These are phyloP conservation scores for Agastache rugosa DNA, from an alignment of 257 asterid species.

Conservation along the genomic window DNA sequence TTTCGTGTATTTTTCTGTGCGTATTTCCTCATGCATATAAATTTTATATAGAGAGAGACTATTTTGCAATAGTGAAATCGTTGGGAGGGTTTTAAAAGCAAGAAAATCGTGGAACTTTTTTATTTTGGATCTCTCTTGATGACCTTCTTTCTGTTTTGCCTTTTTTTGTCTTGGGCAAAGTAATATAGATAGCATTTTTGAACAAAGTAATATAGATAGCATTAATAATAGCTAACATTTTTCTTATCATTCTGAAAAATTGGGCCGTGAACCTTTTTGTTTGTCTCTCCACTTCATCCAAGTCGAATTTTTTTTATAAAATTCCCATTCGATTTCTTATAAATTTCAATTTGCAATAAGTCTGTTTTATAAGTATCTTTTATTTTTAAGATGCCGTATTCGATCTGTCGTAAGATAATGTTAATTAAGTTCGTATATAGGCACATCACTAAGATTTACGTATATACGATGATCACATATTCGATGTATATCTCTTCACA, in stretches of 20 bases:
- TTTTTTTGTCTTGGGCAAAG: slow-evolving; percentile 20
- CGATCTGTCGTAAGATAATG: background rate
- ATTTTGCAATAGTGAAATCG: background rate
- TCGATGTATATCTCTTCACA: background rate
- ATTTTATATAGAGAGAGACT: too few species aligned
- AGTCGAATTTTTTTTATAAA: too few species aligned
- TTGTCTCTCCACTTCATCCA: background rate
- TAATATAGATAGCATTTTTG: slow-evolving; percentile 9
- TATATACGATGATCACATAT: too few species aligned
- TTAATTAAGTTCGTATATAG: too few species aligned
- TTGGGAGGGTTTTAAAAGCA: background rate
- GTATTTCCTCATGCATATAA: too few species aligned
- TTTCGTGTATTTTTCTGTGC: too few species aligned
- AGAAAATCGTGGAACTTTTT: background rate
- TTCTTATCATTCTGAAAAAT: background rate
- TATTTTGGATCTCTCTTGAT: background rate
- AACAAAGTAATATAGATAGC: slow-evolving; percentile 10
- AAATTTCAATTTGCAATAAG: too few species aligned
- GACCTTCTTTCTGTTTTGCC: background rate
- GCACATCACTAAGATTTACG: background rate
- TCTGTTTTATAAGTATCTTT: background rate
- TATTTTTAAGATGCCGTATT: background rate
- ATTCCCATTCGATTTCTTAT: background rate
- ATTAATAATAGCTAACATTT: background rate
- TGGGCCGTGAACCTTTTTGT: background rate